These are phyloP conservation scores for Taphrina flavorubra DNA, from an alignment of 1,139 yeast genomes.

Conservation along the genomic window DNA sequence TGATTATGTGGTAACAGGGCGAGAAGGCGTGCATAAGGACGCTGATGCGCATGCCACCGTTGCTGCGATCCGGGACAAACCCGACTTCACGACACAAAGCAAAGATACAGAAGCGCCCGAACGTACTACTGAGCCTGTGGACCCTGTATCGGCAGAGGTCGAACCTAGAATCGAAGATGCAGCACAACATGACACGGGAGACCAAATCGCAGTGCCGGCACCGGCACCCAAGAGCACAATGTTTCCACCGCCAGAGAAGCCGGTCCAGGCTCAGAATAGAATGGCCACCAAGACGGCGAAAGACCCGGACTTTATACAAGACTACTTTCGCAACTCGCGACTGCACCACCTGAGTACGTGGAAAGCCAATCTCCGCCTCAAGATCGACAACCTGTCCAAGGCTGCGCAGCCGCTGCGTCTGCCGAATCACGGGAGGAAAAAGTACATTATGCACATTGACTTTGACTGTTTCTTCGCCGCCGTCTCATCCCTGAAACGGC, in stretches of 20 bases:
- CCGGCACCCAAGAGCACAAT: not conserved
- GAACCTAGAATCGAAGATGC: not conserved
- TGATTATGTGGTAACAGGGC: not conserved
- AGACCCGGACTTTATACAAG: constrained; percentile 73
- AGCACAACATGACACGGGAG: not conserved
- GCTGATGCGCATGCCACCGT: not conserved
- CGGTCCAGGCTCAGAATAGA: constrained; percentile 2
- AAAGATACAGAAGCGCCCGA: not conserved
- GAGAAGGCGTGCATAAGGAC: not conserved
- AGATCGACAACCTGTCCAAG: constrained; percentile 59
- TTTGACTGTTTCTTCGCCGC: constrained; percentile 94
- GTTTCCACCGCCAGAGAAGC: not conserved
- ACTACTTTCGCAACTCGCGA: constrained; percentile 79
- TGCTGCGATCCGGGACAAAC: not conserved
- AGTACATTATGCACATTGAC: constrained; percentile 75
- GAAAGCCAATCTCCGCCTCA: constrained; percentile 75
- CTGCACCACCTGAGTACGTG: constrained; percentile 86
- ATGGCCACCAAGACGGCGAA: constrained; percentile 59
- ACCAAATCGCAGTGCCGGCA: not conserved
- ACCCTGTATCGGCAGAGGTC: not conserved
- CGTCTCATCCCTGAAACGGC: constrained; percentile 69
- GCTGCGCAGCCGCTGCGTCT: constrained; percentile 43
- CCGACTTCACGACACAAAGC: not conserved
- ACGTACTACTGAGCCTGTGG: not conserved
- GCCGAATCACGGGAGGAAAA: constrained; percentile 32